Base-by-base conservation (phyloP, 345 rosid genomes). In the Sonneratia alba region DNA sequence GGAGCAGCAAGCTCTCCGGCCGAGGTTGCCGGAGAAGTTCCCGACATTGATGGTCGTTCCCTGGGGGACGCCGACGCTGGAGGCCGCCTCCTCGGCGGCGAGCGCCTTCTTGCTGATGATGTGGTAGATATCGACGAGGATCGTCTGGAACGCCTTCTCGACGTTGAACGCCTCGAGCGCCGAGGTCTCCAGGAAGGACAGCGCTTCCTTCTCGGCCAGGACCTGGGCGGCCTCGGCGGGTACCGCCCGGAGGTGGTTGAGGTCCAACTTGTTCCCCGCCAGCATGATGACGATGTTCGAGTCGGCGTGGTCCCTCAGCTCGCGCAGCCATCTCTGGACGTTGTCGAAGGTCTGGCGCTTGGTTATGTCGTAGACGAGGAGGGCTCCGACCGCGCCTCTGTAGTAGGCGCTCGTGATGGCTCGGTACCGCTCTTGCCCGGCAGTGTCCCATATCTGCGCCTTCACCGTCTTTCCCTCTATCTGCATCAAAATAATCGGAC, bases 401-500 rank as follows among this genome's bases (percentile, higher is more conserved):
- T 88, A 88, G 81, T 88, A 88, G 5, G 92, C 92, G 61, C 90
- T 88, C 48, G 92, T 88, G 73, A 88, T 86, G 37, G 92, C 90
- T 7, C 92, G 79, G 74, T 88, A 88, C 81, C 90, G 73, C 76
- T 88, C 92, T 61, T 88, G 90, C 13, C 92, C 92, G 0, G 90
- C 92, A 0, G 90, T 88, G 71, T 88, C 92, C 92, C 90, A 88
- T 79, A 88, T 88, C 67, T 88, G 92, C 67, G 92, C 90, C 83
- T 88, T 88, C 0, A 86, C 87, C 22, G 90, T 85, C 78, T 88
- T 88, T 62, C 90, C 90, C 67, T 88, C 92, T 51, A 88, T 86
- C 92, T 88, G 79, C 40, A 34, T 57, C 36, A 4, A 21, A 47
- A 66, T 19, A 34, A 10, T 9, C 14, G 45, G 10, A 27, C 32